A percentile compares a stretch with the other conserved stretches of the same genome.
These are phyloP conservation scores for Pichia sp. DNA, from an alignment of 1,139 yeast species.

Conservation along the genomic window DNA sequence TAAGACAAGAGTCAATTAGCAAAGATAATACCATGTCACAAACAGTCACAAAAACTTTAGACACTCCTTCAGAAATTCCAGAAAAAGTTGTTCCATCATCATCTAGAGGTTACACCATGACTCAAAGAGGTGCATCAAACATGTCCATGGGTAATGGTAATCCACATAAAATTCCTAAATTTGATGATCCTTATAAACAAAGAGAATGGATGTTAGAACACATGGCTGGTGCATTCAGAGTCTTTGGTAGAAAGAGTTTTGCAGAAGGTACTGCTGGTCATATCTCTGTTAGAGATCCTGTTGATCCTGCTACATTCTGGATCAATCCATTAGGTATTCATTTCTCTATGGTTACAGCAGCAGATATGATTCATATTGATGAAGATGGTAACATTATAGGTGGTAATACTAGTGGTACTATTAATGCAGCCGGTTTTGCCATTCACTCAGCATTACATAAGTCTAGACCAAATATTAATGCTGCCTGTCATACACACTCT, in stretches of 20 bases:
- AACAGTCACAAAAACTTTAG: neutral
- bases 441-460: constrained; percentile 77
- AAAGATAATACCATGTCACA: neutral
- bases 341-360: constrained; percentile 64
- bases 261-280: constrained; percentile 82
- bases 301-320: constrained; percentile 72
- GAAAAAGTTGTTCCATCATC: constrained; percentile 22
- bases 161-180: constrained; percentile 41
- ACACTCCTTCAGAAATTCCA: constrained; percentile 9
- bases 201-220: constrained; percentile 68
- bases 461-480: constrained; percentile 76
- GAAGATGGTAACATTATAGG: constrained; percentile 60
- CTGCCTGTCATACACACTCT: constrained; percentile 84
- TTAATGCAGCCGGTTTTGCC: constrained; percentile 80
- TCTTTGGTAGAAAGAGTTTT: constrained; percentile 70
- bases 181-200: constrained; percentile 49
- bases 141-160: constrained; percentile 40
- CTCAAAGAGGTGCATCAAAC: constrained; percentile 41
- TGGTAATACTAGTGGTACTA: constrained; percentile 41
- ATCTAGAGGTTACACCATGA: constrained; percentile 35
- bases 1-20: too few relatives aligned
- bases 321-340: constrained; percentile 77
- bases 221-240: constrained; percentile 81
- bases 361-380: constrained; percentile 77
- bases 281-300: constrained; percentile 77